Evolutionary conservation across 1,284 basidiomycete genomes (phyloP), one percentile per base, ranked within the genome.

Genomic region (Microbotryum scabiosae): DNA sequence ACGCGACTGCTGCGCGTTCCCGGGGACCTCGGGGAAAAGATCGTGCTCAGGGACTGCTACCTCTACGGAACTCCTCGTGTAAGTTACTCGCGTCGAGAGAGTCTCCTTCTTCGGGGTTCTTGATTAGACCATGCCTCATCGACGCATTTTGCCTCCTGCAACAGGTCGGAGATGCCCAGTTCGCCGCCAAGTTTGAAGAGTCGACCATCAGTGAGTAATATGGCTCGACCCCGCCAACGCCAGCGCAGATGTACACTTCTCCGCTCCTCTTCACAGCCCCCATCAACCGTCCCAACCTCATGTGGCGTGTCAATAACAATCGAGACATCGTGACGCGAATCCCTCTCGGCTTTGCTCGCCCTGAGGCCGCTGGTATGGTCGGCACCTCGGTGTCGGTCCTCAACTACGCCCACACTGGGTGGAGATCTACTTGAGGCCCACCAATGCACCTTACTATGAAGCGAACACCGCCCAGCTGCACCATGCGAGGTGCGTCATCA

Each of bases 231-330:
- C 36, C 14, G 36, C 36, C 14, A 41, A 6, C 10, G 36, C 36
- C 12, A 41, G 16, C 36, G 36, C 16, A 3, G 16, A 41, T 18
- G 5, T 16, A 41, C 5, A 18, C 36, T 41, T 5, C 14, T 18
- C 14, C 14, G 36, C 36, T 41, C 36, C 16, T 41, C 16, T 41
- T 41, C 16, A 41, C 16, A 41, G 36, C 36, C 16, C 62, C 62
- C 12, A 45, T 61, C 44, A 60, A 62, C 53, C 59, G 65, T 25
- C 49, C 58, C 49, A 56, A 60, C 52, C 58, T 64, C 47, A 56
- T 66, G 23, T 66, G 62, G 65, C 55, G 65, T 50, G 50, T 64
- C 18, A 30, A 54, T 41, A 62, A 67, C 58, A 21, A 57, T 51
- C 47, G 43, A 46, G 65, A 67, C 54, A 48, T 64, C 57, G 62